Evolutionary conservation across 1,284 basidiomycete species (phyloP).

Genomic region (Trichosporon asahii): DNA sequence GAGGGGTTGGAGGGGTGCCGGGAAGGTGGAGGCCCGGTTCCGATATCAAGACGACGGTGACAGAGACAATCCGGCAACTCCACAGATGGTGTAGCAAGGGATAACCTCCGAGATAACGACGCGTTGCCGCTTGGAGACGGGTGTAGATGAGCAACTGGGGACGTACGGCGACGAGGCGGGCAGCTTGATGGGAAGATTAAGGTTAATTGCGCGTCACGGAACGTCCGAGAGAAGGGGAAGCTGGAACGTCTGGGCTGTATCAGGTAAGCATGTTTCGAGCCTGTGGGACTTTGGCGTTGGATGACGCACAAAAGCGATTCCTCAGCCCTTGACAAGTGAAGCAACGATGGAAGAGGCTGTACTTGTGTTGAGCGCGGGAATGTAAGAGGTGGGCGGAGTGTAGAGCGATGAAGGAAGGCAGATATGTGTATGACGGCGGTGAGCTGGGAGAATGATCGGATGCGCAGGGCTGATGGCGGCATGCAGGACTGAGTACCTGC

Average conservation of each 20-base stretch:
- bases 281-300: not conserved
- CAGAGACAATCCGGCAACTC: not conserved
- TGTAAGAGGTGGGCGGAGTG: not conserved
- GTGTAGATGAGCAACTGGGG: not conserved
- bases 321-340: not conserved
- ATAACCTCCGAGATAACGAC: not conserved
- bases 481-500: not conserved
- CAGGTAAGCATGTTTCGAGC: conserved; percentile 9
- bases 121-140: not conserved
- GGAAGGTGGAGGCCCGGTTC: not conserved
- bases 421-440: not conserved
- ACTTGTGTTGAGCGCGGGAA: not conserved
- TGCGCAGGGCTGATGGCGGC: not conserved
- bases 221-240: not conserved
- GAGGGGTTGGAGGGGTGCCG: not conserved
- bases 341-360: not conserved
- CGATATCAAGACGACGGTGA: not conserved
- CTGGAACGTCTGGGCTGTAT: not conserved
- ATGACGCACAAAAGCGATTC: not conserved
- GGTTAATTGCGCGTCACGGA: not conserved
- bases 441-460: not conserved
- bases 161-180: not conserved
- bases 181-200: conserved; percentile 2
- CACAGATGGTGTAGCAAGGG: not conserved
- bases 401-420: not conserved